Conservation (phyloP, 2,329 filamentous ascomycete genomes). For the Alternaria rosae region DNA sequence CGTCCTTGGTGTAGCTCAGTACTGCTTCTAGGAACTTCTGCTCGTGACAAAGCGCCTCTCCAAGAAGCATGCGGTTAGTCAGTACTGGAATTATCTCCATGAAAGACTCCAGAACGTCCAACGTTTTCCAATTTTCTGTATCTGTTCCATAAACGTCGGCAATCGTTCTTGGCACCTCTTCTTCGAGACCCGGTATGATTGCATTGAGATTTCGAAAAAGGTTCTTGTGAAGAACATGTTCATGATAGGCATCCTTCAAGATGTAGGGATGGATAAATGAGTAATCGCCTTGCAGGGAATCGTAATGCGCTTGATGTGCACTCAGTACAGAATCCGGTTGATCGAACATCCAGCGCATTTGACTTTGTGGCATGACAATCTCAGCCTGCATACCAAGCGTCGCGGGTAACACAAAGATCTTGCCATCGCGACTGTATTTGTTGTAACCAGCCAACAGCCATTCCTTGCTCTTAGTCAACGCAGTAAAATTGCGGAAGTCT, state of each 20-base stretch:
- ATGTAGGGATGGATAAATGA: conserved; percentile 48
- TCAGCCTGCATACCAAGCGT: conserved; percentile 34
- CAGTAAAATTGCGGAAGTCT: conserved; percentile 26
- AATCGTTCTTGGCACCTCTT: conserved; percentile 48
- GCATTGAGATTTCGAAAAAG: conserved; percentile 51
- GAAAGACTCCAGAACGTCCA: conserved; percentile 48
- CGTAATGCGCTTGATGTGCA: conserved; percentile 47
- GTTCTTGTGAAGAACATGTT: conserved; percentile 52
- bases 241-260: conserved; percentile 51
- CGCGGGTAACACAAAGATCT: conserved; percentile 37
- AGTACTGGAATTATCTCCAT: conserved; percentile 51
- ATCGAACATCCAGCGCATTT: conserved; percentile 53
- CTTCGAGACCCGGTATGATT: conserved; percentile 48
- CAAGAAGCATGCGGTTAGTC: conserved; percentile 57
- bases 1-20: conserved; percentile 59
- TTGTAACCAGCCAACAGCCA: conserved; percentile 33
- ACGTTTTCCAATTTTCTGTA: conserved; percentile 46
- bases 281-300: conserved; percentile 50
- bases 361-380: conserved; percentile 45
- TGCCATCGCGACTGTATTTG: conserved; percentile 33
- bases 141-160: conserved; percentile 49
- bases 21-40: conserved; percentile 57
- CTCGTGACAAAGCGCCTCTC: conserved; percentile 56
- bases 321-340: conserved; percentile 53
- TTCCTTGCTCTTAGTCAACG: conserved; percentile 30